Base-by-base conservation (phyloP, 2,329 filamentous ascomycete species). In the Curvularia lunata region DNA sequence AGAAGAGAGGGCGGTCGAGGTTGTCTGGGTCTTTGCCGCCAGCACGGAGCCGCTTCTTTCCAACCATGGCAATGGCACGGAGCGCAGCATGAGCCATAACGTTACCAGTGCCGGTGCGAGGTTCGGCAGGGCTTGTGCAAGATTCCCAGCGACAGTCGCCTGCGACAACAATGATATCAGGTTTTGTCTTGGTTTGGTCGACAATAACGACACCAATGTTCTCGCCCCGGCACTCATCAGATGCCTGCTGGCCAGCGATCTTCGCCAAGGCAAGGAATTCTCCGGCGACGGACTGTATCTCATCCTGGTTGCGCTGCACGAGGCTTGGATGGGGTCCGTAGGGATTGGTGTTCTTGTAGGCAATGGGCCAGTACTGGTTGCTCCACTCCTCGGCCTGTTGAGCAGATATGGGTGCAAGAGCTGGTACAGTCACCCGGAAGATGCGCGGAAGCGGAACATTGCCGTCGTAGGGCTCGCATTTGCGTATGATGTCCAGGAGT, bases 291-390 rank as follows among this genome's bases (percentile, higher is more conserved):
- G 83, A 78, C 55, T 83, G 82, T 51, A 96, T 85, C 59, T 91
- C 88, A 12, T 87, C 84, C 38, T 89, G 88, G 27, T 88, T 87
- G 58, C 89, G 86, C 41, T 85, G 81, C 54, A 94, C 86, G 72
- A 90, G 85, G 69, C 87, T 86, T 60, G 91, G 91, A 72, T 96
- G 91, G 18, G 91, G 91, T 4, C 91, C 91, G 58, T 93, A 90
- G 2, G 91, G 91, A 71, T 95, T 95, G 65, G 90, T 93, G 79
- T 92, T 92, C 63, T 91, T 89, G 78, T 95, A 96, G 48, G 93
- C 86, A 1, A 88, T 90, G 12, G 91, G 91, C 91, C 91, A 96
- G 75, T 91, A 94, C 66, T 88, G 83, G 32, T 85, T 81, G 25
- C 87, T 89, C 91, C 91, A 95, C 72, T 86, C 80, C 25, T 85